A percentile compares a stretch with the other conserved stretches of the same genome.
Conservation (phyloP, 225 moss, liverwort and hornwort species). For the Takakia lepidozioides region DNA sequence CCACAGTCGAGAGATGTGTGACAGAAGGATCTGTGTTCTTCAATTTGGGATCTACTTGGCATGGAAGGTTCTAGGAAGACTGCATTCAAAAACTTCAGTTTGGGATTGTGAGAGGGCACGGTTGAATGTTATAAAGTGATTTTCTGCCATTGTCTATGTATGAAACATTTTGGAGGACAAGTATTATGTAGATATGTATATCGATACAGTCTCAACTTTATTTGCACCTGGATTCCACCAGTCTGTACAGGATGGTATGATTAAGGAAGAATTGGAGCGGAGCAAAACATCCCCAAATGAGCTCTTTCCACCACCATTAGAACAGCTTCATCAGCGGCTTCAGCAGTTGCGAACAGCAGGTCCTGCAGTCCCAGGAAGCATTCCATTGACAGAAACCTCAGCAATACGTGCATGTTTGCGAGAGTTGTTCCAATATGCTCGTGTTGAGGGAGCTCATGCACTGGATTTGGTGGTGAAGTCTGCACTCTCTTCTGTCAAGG, state of each 20-base stretch:
- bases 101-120: no score
- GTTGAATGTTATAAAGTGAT: no score
- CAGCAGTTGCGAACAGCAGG: constrained; percentile 54
- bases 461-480: constrained; percentile 79
- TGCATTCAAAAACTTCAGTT: no score
- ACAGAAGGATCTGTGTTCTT: no score
- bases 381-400: constrained; percentile 56
- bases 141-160: no score
- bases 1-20: no score
- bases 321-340: constrained; percentile 70
- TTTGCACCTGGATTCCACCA: constrained; percentile 12
- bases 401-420: constrained; percentile 69
- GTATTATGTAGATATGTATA: no score
- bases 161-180: no score
- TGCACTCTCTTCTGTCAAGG: constrained; percentile 66
- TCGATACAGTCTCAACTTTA: no score
- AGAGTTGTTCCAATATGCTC: constrained; percentile 91
- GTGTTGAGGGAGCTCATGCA: constrained; percentile 75
- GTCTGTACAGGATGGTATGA: constrained; percentile 72
- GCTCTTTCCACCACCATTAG: constrained; percentile 64
- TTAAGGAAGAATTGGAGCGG: constrained; percentile 54
- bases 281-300: constrained; percentile 40
- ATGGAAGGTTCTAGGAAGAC: no score
- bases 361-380: constrained; percentile 53
- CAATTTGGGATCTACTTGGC: no score